Conservation (phyloP, 805 yeast genomes). For the Candida schatavii region DNA sequence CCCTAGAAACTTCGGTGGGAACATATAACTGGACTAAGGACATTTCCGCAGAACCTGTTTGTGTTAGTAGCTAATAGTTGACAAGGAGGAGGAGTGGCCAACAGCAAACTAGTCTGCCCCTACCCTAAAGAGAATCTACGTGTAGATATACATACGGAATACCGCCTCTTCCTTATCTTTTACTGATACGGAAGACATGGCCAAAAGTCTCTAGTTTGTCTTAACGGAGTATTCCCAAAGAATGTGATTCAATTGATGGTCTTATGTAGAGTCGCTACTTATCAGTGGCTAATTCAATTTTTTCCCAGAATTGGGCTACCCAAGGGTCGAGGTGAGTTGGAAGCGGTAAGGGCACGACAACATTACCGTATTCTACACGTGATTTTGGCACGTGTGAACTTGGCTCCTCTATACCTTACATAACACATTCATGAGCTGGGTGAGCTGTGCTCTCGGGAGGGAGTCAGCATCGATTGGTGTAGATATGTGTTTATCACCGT, state of each 20-base stretch:
- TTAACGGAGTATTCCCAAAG: no score
- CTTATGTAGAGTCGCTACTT: no score
- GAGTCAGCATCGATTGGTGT: no score
- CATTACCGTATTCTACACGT: background rate
- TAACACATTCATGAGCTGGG: no score
- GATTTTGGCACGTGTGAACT: no score
- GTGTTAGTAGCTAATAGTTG: conserved; percentile 10
- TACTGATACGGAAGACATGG: no score
- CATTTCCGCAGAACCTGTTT: conserved; percentile 92
- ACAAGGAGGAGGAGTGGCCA: no score
- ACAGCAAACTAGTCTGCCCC: no score
- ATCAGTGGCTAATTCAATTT: background rate
- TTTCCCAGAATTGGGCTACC: background rate
- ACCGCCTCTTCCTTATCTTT: conserved; percentile 44
- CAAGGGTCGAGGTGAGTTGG: background rate
- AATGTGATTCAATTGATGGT: no score
- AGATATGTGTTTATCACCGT: no score
- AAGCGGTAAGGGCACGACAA: background rate
- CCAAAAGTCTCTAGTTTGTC: background rate
- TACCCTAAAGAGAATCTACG: background rate
- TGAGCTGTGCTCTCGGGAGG: no score
- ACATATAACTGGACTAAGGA: conserved; percentile 86
- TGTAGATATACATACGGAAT: conserved; percentile 35
- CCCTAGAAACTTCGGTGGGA: conserved; percentile 86
- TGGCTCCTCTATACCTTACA: no score